A percentile compares a stretch with the other conserved stretches of the same genome.
phyloP scores from a whole-genome alignment of 805 yeast species.

The Yarrowia sp. region DNA sequence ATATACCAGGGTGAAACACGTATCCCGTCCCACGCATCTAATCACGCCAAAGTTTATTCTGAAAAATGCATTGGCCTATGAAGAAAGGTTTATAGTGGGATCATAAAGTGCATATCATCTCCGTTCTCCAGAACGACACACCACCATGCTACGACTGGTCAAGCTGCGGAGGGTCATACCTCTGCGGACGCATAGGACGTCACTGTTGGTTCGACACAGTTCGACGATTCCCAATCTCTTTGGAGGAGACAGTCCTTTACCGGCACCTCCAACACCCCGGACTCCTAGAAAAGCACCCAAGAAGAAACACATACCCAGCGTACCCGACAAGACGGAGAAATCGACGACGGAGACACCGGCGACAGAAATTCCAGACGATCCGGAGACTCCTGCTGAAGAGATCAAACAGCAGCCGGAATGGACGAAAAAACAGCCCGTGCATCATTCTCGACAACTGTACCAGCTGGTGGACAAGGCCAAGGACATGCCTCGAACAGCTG shows the following conservation, averaged over 20 bases:
- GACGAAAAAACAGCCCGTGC: too few relatives aligned
- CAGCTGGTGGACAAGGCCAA: background rate
- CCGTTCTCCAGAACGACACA: background rate
- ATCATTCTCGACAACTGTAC: background rate
- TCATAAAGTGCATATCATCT: background rate
- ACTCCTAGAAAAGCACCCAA: background rate
- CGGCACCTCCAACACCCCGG: background rate
- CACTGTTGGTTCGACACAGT: background rate
- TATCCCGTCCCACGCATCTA: too few relatives aligned
- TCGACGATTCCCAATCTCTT: constrained; percentile 1
- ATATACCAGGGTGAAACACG: too few relatives aligned
- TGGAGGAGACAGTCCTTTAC: background rate
- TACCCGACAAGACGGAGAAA: too few relatives aligned
- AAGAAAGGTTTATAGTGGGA: background rate
- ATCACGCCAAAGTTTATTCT: background rate
- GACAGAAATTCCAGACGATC: too few relatives aligned
- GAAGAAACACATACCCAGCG: background rate
- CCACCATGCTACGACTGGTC: background rate
- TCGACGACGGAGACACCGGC: too few relatives aligned
- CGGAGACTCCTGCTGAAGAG: too few relatives aligned
- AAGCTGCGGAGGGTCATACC: background rate
- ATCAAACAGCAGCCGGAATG: too few relatives aligned
- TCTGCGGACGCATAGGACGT: background rate
- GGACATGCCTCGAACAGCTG: background rate
- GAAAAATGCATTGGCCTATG: background rate